These are phyloP conservation scores for Thermothielavioides terrestris DNA, from an alignment of 495 filamentous ascomycete species.

Conservation along the genomic window DNA sequence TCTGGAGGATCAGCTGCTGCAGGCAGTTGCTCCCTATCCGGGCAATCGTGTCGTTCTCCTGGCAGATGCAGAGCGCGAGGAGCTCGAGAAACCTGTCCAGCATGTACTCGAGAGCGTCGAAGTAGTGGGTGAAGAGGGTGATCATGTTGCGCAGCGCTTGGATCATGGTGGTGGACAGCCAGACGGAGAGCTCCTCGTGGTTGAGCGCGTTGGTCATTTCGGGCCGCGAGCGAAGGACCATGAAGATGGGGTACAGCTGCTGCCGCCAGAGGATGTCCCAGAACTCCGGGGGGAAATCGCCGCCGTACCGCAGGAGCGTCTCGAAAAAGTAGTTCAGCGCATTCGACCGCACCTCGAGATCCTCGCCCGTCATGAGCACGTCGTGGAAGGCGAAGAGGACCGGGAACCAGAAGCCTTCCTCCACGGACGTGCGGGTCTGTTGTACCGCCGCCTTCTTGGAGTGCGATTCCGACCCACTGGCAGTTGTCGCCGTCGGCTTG, in stretches of 20 bases:
- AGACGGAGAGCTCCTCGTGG: constrained; percentile 95
- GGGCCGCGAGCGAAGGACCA: constrained; percentile 89
- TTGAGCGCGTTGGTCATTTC: constrained; percentile 91
- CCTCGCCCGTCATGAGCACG: constrained; percentile 97
- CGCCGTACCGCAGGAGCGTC: constrained; percentile 77
- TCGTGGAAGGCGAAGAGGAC: constrained; percentile 98
- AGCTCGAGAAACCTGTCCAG: constrained; percentile 89
- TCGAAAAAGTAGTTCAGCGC: constrained; percentile 96
- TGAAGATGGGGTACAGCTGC: constrained; percentile 94
- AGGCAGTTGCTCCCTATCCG: constrained; percentile 96
- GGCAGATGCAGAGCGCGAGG: constrained; percentile 90
- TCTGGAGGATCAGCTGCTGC: constrained; percentile 91
- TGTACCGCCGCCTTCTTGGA: constrained; percentile 27
- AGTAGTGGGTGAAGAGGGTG: constrained; percentile 95
- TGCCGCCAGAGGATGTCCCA: constrained; percentile 99
- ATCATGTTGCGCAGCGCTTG: constrained; percentile 98
- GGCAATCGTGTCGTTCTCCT: constrained; percentile 98
- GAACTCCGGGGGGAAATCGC: constrained; percentile 86
- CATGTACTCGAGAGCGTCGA: constrained; percentile 93
- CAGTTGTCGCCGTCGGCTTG: constrained; percentile 8
- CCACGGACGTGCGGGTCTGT: constrained; percentile 60
- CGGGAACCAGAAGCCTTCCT: constrained; percentile 98
- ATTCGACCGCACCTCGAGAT: constrained; percentile 92
- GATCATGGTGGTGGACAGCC: constrained; percentile 99
- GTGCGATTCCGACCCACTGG: constrained; percentile 24